A percentile compares a stretch with the other conserved stretches of the same genome.
Evolutionary conservation across 768 basidiomycete genomes (phyloP).

Genomic region (Fistulinella prunicolor): DNA sequence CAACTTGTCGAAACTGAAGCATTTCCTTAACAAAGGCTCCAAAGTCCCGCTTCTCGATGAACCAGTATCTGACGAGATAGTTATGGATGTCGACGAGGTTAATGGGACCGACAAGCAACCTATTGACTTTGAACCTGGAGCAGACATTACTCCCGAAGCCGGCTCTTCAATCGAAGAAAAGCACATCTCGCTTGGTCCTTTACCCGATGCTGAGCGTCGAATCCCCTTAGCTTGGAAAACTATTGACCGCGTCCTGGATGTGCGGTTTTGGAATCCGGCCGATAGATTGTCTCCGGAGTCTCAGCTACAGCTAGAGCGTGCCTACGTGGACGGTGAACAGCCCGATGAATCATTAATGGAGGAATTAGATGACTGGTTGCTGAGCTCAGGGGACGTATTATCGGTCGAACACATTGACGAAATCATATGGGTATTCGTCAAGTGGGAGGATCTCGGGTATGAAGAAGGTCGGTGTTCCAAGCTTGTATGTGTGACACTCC

Average conservation of each 20-base stretch:
- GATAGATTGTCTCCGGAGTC: slow-evolving; percentile 22
- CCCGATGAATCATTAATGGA: slow-evolving; percentile 54
- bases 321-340: slow-evolving; percentile 60
- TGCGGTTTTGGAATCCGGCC: slow-evolving; percentile 56
- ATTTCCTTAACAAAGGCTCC: slow-evolving; percentile 70
- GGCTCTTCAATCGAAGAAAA: slow-evolving; percentile 30
- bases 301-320: slow-evolving; percentile 31
- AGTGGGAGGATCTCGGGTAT: slow-evolving; percentile 93
- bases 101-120: slow-evolving; percentile 19
- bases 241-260: slow-evolving; percentile 87
- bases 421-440: slow-evolving; percentile 82
- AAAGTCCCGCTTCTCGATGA: slow-evolving; percentile 62
- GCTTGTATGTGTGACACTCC: neutral
- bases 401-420: slow-evolving; percentile 49
- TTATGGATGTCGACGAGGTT: slow-evolving; percentile 29
- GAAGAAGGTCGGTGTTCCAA: slow-evolving; percentile 64
- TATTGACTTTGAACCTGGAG: slow-evolving; percentile 41
- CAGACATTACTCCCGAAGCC: slow-evolving; percentile 35
- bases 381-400: slow-evolving; percentile 40
- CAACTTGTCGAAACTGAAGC: slow-evolving; percentile 63
- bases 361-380: slow-evolving; percentile 54
- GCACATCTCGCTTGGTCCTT: slow-evolving; percentile 34
- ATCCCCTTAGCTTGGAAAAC: slow-evolving; percentile 85
- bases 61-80: slow-evolving; percentile 30
- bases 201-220: slow-evolving; percentile 66